phyloP scores from a whole-genome alignment of 2,329 filamentous ascomycete genomes.

The Penicillium sp. region DNA sequence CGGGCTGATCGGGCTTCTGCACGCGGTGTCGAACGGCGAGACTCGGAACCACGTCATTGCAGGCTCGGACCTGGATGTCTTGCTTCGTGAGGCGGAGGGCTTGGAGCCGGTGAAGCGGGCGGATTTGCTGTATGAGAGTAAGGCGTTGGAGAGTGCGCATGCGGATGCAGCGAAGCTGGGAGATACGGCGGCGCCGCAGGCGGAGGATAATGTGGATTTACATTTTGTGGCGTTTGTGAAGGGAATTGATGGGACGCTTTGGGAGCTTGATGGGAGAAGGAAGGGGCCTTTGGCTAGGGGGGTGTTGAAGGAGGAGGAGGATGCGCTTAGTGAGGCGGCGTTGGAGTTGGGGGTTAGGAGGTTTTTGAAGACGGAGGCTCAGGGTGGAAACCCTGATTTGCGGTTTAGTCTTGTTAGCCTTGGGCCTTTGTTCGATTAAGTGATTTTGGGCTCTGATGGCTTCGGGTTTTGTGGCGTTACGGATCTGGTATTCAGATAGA shows the following conservation, averaged over 20 bases:
- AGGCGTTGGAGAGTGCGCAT: conserved; percentile 75
- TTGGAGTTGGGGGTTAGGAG: conserved; percentile 66
- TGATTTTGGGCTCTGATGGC: not conserved
- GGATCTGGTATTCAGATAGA: conserved; percentile 1
- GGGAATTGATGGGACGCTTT: conserved; percentile 66
- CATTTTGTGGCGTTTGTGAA: conserved; percentile 97
- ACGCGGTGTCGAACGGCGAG: conserved; percentile 75
- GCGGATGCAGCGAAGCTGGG: conserved; percentile 72
- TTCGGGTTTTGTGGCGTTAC: not conserved
- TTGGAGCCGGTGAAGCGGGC: conserved; percentile 67
- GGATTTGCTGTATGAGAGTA: conserved; percentile 71
- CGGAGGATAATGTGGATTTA: conserved; percentile 79
- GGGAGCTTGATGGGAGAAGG: conserved; percentile 75
- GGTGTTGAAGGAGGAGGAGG: conserved; percentile 58
- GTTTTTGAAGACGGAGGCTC: conserved; percentile 59
- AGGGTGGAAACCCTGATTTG: conserved; percentile 56
- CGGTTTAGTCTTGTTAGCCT: conserved; percentile 64
- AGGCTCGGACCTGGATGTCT: conserved; percentile 47
- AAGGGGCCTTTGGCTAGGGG: conserved; percentile 73
- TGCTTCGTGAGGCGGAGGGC: conserved; percentile 69
- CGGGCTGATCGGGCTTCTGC: conserved; percentile 83
- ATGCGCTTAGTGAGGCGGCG: conserved; percentile 73
- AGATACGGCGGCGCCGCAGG: conserved; percentile 74
- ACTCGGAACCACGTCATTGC: conserved; percentile 62
- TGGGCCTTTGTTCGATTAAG: conserved; percentile 54